Percentiles rank a stretch among this genome's conserved stretches.
phyloP scores from a whole-genome alignment of 352 stramenopile genomes.

The Globisporangium cylindrosporum region DNA sequence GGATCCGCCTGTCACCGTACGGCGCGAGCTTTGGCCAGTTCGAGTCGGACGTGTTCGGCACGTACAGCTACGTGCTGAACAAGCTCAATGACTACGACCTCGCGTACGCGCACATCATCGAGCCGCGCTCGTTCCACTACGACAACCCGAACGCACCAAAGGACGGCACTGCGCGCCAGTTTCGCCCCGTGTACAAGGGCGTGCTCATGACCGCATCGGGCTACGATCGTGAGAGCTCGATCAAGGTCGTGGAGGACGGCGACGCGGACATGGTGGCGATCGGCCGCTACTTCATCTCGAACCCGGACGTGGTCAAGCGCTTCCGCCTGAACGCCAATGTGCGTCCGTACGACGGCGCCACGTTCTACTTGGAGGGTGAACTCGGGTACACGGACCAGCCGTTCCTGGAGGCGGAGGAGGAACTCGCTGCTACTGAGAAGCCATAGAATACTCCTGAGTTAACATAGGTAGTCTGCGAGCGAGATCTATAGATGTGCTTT shows the following conservation, averaged over 20 bases:
- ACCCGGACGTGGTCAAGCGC: slow-evolving; percentile 65
- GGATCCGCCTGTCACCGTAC: slow-evolving; percentile 47
- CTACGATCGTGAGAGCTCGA: slow-evolving; percentile 34
- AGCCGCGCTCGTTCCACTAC: slow-evolving; percentile 48
- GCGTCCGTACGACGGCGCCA: slow-evolving; percentile 38
- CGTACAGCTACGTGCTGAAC: slow-evolving; percentile 48
- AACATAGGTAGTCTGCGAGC: no score
- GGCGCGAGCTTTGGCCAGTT: slow-evolving; percentile 47
- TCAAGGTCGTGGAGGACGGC: slow-evolving; percentile 47
- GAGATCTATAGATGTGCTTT: no score
- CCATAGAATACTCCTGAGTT: not conserved
- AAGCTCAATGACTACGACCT: slow-evolving; percentile 59
- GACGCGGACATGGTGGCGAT: slow-evolving; percentile 62
- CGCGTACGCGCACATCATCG: slow-evolving; percentile 58
- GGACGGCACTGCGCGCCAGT: slow-evolving; percentile 38
- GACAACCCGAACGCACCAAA: slow-evolving; percentile 29
- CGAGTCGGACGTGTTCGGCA: slow-evolving; percentile 41
- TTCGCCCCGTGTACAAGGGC: slow-evolving; percentile 39
- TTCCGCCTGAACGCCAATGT: slow-evolving; percentile 44
- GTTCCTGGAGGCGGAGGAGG: slow-evolving; percentile 25
- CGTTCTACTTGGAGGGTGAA: slow-evolving; percentile 44
- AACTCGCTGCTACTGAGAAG: not conserved
- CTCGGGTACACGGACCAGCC: slow-evolving; percentile 56
- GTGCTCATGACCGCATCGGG: slow-evolving; percentile 36
- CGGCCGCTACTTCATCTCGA: slow-evolving; percentile 72